Evolutionary conservation across 768 basidiomycete genomes (phyloP), one percentile per base, ranked within the genome.

Genomic region (Serpula lacrymans): DNA sequence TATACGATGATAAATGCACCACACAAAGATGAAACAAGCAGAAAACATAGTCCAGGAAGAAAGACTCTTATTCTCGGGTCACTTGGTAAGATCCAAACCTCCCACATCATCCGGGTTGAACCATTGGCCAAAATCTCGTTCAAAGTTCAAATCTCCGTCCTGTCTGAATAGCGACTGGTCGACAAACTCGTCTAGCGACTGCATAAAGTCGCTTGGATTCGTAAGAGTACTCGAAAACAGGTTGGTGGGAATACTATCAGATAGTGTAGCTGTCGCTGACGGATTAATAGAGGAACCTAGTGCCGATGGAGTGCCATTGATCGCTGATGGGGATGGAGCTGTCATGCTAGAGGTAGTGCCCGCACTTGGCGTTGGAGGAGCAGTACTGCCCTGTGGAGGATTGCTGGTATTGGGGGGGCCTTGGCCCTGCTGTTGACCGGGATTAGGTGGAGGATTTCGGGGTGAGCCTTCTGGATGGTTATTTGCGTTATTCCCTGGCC

Each of bases 61-160:
- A n/a, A n/a, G n/a, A n/a, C n/a, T n/a, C n/a, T n/a, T n/a, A n/a
- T n/a, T n/a, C n/a, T n/a, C n/a, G n/a, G n/a, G n/a, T n/a, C n/a
- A n/a, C n/a, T n/a, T n/a, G n/a, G n/a, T n/a, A n/a, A n/a, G n/a
- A n/a, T n/a, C n/a, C n/a, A n/a, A n/a, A n/a, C n/a, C n/a, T n/a
- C n/a, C 60, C 43, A 62, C 31, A 47, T 62, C 60, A 21, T 80
- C 75, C 5, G 72, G 74, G 54, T 79, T 81, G 50, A 87, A 84
- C 83, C 83, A 86, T 52, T 83, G 79, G 41, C 80, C 78, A 60
- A 86, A 86, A 51, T 84, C 84, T 53, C 81, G 68, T 58, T 84
- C 84, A 48, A 84, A 84, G 52, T 82, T 78, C 54, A 84, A 60
- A 43, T 75, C 67, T 2, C 68, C 69, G 36, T 72, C 68, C n/a